Conservation (phyloP, 805 yeast genomes). For the Spathaspora sp. region DNA sequence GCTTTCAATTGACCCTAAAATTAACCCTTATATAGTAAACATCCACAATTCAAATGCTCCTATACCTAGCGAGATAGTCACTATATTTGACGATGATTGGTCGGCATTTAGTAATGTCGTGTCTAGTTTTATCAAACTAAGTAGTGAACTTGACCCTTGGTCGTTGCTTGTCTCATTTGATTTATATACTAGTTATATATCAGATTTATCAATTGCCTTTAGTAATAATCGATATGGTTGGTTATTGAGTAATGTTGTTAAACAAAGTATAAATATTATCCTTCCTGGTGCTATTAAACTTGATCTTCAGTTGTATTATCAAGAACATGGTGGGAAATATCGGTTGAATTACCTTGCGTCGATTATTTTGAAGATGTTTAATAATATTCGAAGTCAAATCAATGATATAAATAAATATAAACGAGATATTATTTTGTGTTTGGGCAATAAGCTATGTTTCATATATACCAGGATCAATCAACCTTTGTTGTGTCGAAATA, state of each 20-base stretch:
- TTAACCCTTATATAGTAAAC: constrained; percentile 22
- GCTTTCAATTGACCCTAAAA: constrained; percentile 21
- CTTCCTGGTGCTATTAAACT: constrained; percentile 43
- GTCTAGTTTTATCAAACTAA: constrained; percentile 42
- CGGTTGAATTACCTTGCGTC: constrained; percentile 50
- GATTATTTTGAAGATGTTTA: constrained; percentile 54
- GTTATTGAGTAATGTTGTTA: constrained; percentile 32
- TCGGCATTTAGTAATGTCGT: constrained; percentile 44
- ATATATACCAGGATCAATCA: constrained; percentile 53
- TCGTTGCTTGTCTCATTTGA: constrained; percentile 52
- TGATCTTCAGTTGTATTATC: constrained; percentile 38
- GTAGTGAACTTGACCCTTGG: constrained; percentile 53
- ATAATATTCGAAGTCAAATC: constrained; percentile 51
- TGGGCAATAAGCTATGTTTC: constrained; percentile 53
- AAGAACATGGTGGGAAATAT: constrained; percentile 40
- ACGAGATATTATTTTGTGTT: constrained; percentile 47
- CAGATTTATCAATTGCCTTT: constrained; percentile 47
- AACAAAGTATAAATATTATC: constrained; percentile 32
- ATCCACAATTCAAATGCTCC: constrained; percentile 15
- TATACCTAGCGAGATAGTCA: constrained; percentile 11
- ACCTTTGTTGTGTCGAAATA: constrained; percentile 58
- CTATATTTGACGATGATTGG: constrained; percentile 35
- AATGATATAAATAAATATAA: constrained; percentile 39
- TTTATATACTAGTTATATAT: constrained; percentile 44
- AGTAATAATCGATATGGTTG: constrained; percentile 40